Evolutionary conservation across 805 yeast genomes (phyloP).

Genomic region (Candida qinlingensis): DNA sequence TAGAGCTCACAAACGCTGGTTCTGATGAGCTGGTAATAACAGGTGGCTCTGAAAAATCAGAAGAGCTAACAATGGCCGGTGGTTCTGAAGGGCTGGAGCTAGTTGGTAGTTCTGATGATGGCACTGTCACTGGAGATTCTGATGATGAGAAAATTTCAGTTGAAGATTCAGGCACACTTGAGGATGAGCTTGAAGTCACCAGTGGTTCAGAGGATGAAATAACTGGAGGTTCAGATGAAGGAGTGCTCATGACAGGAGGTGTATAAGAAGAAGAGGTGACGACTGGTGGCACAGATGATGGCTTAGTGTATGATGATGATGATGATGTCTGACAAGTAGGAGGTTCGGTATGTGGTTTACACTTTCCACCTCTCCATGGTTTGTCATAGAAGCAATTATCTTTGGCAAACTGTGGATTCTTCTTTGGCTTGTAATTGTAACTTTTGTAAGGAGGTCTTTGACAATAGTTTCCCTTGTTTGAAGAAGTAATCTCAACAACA

Average conservation of each 20-base stretch:
- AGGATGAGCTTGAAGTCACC: not conserved
- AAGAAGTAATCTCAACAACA: not conserved
- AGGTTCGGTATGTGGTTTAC: not conserved
- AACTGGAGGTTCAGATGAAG: too few species aligned
- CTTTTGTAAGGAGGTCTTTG: not conserved
- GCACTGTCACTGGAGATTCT: too few species aligned
- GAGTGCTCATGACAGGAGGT: too few species aligned
- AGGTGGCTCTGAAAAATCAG: too few species aligned
- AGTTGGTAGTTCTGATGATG: too few species aligned
- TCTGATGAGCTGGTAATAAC: too few species aligned
- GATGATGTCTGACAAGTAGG: not conserved
- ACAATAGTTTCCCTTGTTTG: not conserved
- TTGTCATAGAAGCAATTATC: not conserved
- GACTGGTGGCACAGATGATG: not conserved
- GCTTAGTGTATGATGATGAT: not conserved
- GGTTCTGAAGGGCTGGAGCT: too few species aligned
- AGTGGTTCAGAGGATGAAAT: not conserved
- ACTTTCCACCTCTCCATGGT: not conserved
- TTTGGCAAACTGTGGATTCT: not conserved
- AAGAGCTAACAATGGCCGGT: too few species aligned
- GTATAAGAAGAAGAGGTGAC: not conserved
- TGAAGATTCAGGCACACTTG: not conserved
- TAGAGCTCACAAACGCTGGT: not conserved
- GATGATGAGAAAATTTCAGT: too few species aligned
- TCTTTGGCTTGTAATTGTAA: not conserved